Percentiles rank a stretch among this genome's conserved stretches.
Conservation (phyloP, 1,139 yeast genomes). For the Diutina pseudorugosa region DNA sequence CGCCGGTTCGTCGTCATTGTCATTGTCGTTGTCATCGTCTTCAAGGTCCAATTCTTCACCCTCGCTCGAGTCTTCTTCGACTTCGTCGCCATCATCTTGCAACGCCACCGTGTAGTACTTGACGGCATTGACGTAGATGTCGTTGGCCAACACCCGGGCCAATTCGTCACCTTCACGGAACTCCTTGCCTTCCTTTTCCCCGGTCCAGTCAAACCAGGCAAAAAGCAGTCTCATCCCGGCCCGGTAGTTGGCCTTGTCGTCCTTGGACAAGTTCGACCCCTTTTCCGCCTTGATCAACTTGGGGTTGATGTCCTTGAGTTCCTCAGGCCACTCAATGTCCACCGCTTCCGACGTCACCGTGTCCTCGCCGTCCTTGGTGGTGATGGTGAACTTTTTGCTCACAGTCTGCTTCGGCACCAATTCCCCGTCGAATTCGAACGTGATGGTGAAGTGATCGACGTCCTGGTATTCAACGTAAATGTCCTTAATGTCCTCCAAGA, state of each 20-base stretch:
- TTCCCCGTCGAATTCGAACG: constrained; percentile 32
- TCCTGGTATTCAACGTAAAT: constrained; percentile 39
- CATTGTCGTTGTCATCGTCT: constrained; percentile 26
- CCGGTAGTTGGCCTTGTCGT: constrained; percentile 50
- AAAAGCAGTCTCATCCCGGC: constrained; percentile 64
- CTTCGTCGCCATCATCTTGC: constrained; percentile 34
- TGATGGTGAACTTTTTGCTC: constrained; percentile 37
- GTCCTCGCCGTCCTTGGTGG: constrained; percentile 39
- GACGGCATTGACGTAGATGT: constrained; percentile 59
- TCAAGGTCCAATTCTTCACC: constrained; percentile 47
- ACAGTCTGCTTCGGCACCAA: constrained; percentile 39
- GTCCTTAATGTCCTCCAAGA: constrained; percentile 46
- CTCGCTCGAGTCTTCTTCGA: constrained; percentile 39
- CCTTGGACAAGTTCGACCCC: constrained; percentile 24
- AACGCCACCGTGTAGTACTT: constrained; percentile 63
- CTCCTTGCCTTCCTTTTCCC: constrained; percentile 59
- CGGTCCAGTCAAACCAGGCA: constrained; percentile 71
- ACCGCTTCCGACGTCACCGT: constrained; percentile 37
- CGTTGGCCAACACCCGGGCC: constrained; percentile 51
- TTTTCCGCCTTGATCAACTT: constrained; percentile 22
- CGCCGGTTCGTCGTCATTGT: constrained; percentile 22
- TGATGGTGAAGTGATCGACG: constrained; percentile 34
- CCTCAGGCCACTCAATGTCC: constrained; percentile 47
- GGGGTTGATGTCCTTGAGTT: constrained; percentile 44
- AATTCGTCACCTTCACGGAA: constrained; percentile 62